A percentile compares a stretch with the other conserved stretches of the same genome.
These are phyloP conservation scores for Xerocomus potaroensis DNA, from an alignment of 768 basidiomycete species.

Conservation along the genomic window DNA sequence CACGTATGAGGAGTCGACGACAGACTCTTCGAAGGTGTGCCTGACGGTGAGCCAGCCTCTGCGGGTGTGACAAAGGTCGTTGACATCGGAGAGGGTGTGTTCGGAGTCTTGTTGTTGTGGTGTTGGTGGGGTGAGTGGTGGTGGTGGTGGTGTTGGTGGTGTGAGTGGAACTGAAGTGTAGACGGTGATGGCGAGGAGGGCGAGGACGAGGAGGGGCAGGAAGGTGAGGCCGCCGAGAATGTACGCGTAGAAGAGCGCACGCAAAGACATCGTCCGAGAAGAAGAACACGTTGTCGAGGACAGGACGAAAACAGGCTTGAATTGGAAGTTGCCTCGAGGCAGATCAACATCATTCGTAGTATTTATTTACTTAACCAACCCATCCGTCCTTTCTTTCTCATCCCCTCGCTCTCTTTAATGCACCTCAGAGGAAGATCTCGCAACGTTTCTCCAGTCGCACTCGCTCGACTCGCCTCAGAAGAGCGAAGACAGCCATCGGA, in stretches of 20 bases:
- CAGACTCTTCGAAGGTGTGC: slow-evolving; percentile 67
- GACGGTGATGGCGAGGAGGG: slow-evolving; percentile 54
- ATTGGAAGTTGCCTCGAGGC: slow-evolving; percentile 4
- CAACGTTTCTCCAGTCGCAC: slow-evolving; percentile 38
- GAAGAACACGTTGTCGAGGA: not conserved
- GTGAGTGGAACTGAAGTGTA: slow-evolving; percentile 83
- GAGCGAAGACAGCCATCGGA: slow-evolving; percentile 29
- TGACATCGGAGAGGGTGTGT: slow-evolving; percentile 31
- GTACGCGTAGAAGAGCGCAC: slow-evolving; percentile 76
- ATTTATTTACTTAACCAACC: not conserved
- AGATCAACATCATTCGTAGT: too few species aligned
- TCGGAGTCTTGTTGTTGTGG: slow-evolving; percentile 6
- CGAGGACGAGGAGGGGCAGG: slow-evolving; percentile 68
- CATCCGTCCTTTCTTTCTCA: not conserved
- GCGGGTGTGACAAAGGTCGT: slow-evolving; percentile 61
- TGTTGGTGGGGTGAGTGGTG: not conserved
- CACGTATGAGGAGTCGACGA: slow-evolving; percentile 66
- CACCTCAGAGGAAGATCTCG: slow-evolving; percentile 40
- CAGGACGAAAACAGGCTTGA: not conserved
- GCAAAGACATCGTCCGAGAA: slow-evolving; percentile 67
- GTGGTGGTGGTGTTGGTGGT: slow-evolving; percentile 28
- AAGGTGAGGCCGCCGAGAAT: slow-evolving; percentile 88
- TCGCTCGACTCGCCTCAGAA: slow-evolving; percentile 41
- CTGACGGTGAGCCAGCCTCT: slow-evolving; percentile 85
- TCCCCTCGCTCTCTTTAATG: slow-evolving; percentile 14